Evolutionary conservation across 176 grass and related monocot species (phyloP).

Genomic region (Phyllostachys edulis): DNA sequence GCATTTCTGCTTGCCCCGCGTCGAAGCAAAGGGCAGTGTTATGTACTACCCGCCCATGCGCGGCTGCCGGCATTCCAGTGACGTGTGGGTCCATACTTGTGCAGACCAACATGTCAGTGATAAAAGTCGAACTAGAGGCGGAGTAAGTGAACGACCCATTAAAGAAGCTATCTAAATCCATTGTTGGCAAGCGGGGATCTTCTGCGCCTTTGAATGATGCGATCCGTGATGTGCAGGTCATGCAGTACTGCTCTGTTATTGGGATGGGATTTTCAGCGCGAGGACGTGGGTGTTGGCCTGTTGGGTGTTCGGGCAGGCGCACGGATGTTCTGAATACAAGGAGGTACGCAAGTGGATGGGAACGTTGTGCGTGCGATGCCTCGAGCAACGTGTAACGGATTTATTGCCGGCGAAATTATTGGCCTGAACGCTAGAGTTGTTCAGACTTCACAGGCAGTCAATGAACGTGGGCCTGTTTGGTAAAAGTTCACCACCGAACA

Average conservation of each 20-base stretch:
- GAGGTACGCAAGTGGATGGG: conserved; percentile 25
- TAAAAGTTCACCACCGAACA: background rate
- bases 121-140: fast-evolving
- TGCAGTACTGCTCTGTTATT: fast-evolving
- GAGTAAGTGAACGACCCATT: background rate
- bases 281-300: conserved; percentile 18
- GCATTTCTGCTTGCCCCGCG: conserved; percentile 16
- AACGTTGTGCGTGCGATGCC: conserved; percentile 37
- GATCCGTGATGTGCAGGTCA: fast-evolving
- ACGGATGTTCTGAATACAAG: background rate
- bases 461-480: conserved; percentile 7
- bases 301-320: conserved; percentile 18
- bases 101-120: background rate
- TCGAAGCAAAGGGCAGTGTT: conserved; percentile 23
- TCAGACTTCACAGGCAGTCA: conserved; percentile 17
- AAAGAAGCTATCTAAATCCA: background rate
- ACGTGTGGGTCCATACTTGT: background rate
- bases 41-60: background rate
- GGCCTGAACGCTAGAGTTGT: background rate
- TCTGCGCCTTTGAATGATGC: background rate
- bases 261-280: background rate
- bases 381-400: conserved; percentile 6
- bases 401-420: conserved; percentile 26
- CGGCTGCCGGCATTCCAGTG: background rate
- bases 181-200: background rate